phyloP scores from a whole-genome alignment of 2,329 filamentous ascomycete genomes.

The Botrytis fabae region DNA sequence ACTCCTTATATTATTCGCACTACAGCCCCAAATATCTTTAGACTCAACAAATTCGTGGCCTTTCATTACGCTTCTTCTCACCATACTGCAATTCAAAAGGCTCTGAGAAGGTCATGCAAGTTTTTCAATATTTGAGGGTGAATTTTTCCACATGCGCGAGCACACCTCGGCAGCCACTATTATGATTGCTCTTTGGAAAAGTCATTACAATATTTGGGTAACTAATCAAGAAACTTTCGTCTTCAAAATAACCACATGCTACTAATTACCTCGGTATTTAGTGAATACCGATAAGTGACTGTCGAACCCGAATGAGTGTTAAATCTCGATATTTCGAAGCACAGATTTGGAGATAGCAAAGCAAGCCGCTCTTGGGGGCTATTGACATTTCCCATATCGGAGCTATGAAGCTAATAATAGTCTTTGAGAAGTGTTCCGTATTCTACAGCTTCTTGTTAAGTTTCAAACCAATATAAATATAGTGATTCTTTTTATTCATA shows the following conservation, averaged over 20 bases:
- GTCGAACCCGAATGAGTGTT: neutral
- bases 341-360: no score
- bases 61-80: neutral
- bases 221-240: neutral
- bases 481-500: neutral
- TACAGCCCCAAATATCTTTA: neutral
- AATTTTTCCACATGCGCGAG: neutral
- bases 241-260: neutral
- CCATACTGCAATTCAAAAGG: neutral
- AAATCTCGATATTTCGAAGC: no score
- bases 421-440: neutral
- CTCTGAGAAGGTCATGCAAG: fast-evolving
- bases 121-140: neutral
- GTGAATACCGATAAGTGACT: neutral
- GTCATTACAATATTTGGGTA: neutral
- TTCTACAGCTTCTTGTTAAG: neutral
- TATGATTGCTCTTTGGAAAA: neutral
- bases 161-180: neutral
- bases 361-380: no score
- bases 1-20: neutral
- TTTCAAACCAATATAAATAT: neutral
- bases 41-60: neutral
- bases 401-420: no score
- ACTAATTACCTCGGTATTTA: neutral
- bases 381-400: neutral